Conservation (phyloP, 2,329 filamentous ascomycete genomes). For the Ophiostoma australiae region DNA sequence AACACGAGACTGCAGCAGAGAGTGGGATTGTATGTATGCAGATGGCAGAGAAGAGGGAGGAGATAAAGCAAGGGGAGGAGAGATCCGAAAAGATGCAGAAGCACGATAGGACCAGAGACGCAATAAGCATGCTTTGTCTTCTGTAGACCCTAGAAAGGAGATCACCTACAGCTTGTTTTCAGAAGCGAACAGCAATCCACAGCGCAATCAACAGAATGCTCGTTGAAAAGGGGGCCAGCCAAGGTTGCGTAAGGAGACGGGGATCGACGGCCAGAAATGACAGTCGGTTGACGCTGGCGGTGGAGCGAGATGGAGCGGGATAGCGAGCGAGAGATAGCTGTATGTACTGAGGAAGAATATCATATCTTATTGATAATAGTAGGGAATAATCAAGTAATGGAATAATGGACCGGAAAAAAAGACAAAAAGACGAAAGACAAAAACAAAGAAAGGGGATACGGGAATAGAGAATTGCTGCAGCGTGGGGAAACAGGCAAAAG, state of each 20-base stretch:
- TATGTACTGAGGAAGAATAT: not conserved
- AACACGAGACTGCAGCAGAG: not conserved
- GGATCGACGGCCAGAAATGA: conserved; percentile 8
- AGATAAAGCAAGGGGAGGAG: not conserved
- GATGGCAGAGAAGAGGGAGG: conserved; percentile 9
- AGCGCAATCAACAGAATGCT: not conserved
- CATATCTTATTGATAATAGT: not conserved
- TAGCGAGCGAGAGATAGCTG: not conserved
- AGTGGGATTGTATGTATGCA: not conserved
- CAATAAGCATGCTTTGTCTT: too few relatives aligned
- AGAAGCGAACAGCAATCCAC: not conserved
- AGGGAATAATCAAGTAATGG: not conserved
- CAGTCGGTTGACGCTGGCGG: not conserved
- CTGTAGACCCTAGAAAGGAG: not conserved
- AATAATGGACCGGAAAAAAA: not conserved
- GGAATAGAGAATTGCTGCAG: not conserved
- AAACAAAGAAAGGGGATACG: conserved; percentile 7
- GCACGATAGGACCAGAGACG: not conserved
- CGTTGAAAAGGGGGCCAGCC: not conserved
- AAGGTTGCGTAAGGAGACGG: not conserved
- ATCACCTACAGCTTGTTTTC: not conserved
- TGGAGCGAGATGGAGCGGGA: conserved; percentile 2
- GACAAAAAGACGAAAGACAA: not conserved
- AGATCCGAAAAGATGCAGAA: not conserved
- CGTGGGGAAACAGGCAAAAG: not conserved